phyloP scores from a whole-genome alignment of 179 eudicot genomes.

The Gypsophila paniculata region DNA sequence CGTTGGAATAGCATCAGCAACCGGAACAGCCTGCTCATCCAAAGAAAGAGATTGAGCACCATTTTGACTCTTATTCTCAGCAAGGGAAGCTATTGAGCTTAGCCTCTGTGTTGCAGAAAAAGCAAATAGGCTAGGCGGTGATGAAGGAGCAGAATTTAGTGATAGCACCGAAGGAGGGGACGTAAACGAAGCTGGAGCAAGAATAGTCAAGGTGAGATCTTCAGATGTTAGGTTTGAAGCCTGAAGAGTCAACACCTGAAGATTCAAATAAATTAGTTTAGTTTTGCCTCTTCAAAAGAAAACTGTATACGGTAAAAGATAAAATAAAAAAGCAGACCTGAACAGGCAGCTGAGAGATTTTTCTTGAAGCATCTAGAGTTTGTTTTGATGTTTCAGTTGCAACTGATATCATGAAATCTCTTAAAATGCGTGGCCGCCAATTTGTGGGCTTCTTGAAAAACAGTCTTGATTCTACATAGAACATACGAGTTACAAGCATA shows the following conservation, averaged over 20 bases:
- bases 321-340: constrained; percentile 46
- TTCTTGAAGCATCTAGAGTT: constrained; percentile 49
- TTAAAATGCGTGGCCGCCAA: constrained; percentile 81
- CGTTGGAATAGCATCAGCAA: constrained; percentile 60
- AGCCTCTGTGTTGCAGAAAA: constrained; percentile 38
- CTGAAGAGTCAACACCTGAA: constrained; percentile 91
- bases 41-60: constrained; percentile 35
- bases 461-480: constrained; percentile 66
- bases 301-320: neutral
- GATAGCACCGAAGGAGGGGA: constrained; percentile 78
- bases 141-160: constrained; percentile 57
- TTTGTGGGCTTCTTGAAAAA: constrained; percentile 85
- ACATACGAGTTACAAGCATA: constrained; percentile 3
- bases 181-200: constrained; percentile 85
- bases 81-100: constrained; percentile 34
- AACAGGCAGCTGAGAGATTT: constrained; percentile 71
- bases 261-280: constrained; percentile 1
- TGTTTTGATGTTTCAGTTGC: constrained; percentile 81
- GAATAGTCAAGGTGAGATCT: constrained; percentile 75
- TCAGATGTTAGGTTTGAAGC: constrained; percentile 93
- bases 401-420: constrained; percentile 92
- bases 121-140: constrained; percentile 56
- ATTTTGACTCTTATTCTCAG: constrained; percentile 35
- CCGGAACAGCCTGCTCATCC: constrained; percentile 44
- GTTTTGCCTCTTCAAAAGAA: neutral